phyloP scores from a whole-genome alignment of 768 basidiomycete genomes.

The Steccherinum ochraceum region DNA sequence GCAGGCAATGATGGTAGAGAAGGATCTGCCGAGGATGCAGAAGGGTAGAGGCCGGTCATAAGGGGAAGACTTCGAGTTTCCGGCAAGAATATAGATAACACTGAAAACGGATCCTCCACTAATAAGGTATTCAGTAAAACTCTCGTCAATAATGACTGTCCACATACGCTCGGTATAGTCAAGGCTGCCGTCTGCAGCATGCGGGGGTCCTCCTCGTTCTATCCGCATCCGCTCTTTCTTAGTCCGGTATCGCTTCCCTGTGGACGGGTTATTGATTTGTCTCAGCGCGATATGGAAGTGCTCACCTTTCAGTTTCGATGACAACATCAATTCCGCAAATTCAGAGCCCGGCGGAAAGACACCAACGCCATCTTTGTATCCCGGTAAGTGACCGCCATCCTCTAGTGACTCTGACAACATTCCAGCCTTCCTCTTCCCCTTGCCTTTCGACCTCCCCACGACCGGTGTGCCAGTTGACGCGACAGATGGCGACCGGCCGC shows the following conservation, averaged over 20 bases:
- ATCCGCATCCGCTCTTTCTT: conserved; percentile 78
- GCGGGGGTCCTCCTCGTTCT: conserved; percentile 71
- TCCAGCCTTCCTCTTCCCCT: conserved; percentile 37
- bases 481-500: conserved; percentile 23
- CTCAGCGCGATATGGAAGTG: not conserved
- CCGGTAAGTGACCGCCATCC: conserved; percentile 66
- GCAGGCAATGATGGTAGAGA: conserved; percentile 20
- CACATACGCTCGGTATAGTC: conserved; percentile 63
- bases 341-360: conserved; percentile 66
- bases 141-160: too few relatives aligned
- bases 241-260: conserved; percentile 73
- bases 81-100: conserved; percentile 57
- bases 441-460: conserved; percentile 9
- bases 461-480: conserved; percentile 12
- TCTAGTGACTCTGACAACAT: conserved; percentile 47
- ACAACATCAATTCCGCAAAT: conserved; percentile 67
- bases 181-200: conserved; percentile 68
- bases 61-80: conserved; percentile 50
- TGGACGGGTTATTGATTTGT: not conserved
- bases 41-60: conserved; percentile 51
- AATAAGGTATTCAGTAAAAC: not conserved
- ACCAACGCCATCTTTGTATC: conserved; percentile 70
- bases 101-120: conserved; percentile 79
- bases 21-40: conserved; percentile 21
- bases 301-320: conserved; percentile 68